These are phyloP conservation scores for Solanum arcanum DNA, from an alignment of 257 asterid species.

Conservation along the genomic window DNA sequence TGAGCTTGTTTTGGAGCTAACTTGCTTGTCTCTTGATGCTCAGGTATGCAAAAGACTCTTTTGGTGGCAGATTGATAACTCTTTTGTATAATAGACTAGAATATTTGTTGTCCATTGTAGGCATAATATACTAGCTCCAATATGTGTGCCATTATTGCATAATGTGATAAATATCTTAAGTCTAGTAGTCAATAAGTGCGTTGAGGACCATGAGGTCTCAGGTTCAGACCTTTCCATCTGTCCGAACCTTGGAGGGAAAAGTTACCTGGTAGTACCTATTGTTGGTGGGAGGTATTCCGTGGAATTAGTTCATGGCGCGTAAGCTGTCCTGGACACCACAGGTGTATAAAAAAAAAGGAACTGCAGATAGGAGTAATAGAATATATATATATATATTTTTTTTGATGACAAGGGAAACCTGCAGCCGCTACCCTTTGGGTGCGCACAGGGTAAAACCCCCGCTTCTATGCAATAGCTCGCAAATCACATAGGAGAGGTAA, in stretches of 20 bases:
- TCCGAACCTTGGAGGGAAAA: background rate
- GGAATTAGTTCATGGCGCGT: background rate
- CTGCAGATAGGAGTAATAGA: background rate
- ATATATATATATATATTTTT: background rate
- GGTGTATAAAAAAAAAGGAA: background rate
- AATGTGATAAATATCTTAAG: background rate
- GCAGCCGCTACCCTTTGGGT: too few relatives aligned
- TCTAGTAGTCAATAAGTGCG: background rate
- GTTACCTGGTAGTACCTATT: background rate
- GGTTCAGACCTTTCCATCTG: background rate
- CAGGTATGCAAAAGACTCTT: constrained; percentile 49
- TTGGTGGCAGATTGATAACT: background rate
- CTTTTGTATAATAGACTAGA: background rate
- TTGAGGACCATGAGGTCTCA: background rate
- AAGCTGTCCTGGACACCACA: background rate
- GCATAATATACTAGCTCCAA: background rate
- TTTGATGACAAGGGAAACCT: too few relatives aligned
- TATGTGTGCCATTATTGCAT: background rate
- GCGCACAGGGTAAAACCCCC: too few relatives aligned
- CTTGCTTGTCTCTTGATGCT: constrained; percentile 84
- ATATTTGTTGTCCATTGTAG: background rate
- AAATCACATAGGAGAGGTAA: too few relatives aligned
- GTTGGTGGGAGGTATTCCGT: background rate
- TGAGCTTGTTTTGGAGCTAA: constrained; percentile 93
- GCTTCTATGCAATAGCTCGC: too few relatives aligned